Base-by-base conservation (phyloP, 345 rosid species). In the Moricandia arvensis region DNA sequence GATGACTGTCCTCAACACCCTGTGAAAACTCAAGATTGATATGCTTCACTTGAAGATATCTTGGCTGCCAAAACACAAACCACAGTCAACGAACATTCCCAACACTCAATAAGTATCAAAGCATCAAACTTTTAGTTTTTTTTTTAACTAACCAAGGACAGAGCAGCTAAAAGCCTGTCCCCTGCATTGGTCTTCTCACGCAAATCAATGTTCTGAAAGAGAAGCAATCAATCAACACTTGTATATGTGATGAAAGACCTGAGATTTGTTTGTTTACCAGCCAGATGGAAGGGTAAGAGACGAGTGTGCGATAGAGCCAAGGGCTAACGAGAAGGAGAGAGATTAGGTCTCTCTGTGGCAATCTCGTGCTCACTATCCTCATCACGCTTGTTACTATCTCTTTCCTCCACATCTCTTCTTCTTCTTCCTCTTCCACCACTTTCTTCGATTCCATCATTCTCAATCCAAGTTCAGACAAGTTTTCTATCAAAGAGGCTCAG, bases 11-110 rank as follows among this genome's bases (percentile, higher is more conserved):
- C 11, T 86, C 93, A 59, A 91, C 70, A 82, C 84, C 93, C 80
- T 87, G 97, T 0, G 94, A 88, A 79, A 93, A 93, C 79, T 93
- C 96, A 47, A 93, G 94, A 87, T 82, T 81, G 69, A 91, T 83
- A 53, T 87, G 83, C 84, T 86, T 88, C 81, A 90, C 77, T 73
- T 83, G 85, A 21, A 1, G 24, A 21, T 21, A 21, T 21, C 24
- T 21, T 21, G 24, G 24, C 24, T 21, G 2, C 24, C 76, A 73
- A 87, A 54, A 71, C 16, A 68, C 51, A 80, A 21, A 21, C 1
- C 24, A 21, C 24, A 21, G 24, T 21, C 12, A 85, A 83, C 64
- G 24, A 21, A 21, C 24, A 21, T 27, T 17, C 17, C 27, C 17
- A 61, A 62, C 12, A 54, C 24, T 21, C 24, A 21, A 21, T 21